Conservation (phyloP, 768 basidiomycete species). For the Tylopilus felleus region DNA sequence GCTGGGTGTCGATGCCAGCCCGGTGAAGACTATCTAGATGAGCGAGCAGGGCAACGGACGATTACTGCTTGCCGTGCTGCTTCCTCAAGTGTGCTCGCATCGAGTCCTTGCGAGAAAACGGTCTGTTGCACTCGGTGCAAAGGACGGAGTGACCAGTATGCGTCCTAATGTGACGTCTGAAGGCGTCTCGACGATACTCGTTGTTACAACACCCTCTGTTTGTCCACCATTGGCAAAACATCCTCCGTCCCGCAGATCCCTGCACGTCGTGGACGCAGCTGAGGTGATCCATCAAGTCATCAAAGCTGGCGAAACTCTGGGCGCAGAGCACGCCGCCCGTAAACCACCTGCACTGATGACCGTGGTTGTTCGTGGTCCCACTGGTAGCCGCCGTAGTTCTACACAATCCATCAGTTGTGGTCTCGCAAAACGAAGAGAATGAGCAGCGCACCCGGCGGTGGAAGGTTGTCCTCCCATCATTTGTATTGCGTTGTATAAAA, state of each 20-base stretch:
- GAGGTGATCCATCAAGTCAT: constrained; percentile 4
- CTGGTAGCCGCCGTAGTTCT: not conserved
- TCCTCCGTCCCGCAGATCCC: not conserved
- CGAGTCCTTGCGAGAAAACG: constrained; percentile 2
- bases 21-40: not conserved
- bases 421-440: not conserved
- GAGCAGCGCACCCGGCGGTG: not conserved
- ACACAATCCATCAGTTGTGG: not conserved
- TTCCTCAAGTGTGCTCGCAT: constrained; percentile 5
- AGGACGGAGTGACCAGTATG: not conserved
- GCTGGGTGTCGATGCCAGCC: not conserved
- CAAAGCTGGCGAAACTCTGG: not conserved
- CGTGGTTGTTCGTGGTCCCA: not conserved
- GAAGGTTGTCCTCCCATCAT: not conserved
- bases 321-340: not conserved
- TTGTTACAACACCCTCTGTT: not conserved
- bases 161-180: constrained; percentile 4
- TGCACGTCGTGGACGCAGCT: not conserved
- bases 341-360: constrained; percentile 5
- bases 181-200: not conserved
- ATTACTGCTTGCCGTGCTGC: not conserved
- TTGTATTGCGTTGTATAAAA: not conserved
- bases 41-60: not conserved
- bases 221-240: constrained; percentile 6
- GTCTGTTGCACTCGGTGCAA: not conserved